A percentile compares a stretch with the other conserved stretches of the same genome.
These are phyloP conservation scores for Eucalyptus shirleyi DNA, from an alignment of 345 rosid genomes.

Conservation along the genomic window DNA sequence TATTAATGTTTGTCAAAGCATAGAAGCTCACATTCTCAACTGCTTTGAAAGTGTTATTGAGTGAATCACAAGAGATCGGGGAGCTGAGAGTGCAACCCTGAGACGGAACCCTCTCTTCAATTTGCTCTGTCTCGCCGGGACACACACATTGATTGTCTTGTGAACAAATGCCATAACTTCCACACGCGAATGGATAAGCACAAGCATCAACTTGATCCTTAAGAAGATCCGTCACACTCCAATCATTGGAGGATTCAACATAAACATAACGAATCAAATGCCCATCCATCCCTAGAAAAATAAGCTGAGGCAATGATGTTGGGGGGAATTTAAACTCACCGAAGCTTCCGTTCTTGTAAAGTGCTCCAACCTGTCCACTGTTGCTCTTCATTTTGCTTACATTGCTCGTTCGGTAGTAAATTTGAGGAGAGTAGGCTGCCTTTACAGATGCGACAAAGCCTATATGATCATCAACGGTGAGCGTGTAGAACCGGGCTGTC, in stretches of 20 bases:
- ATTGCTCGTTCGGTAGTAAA: background rate
- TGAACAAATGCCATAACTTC: too few species aligned
- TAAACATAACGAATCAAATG: background rate
- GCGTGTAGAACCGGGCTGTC: background rate
- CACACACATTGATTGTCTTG: rapidly evolving
- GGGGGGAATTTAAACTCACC: background rate
- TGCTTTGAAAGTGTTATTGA: background rate
- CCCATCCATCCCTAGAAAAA: rapidly evolving
- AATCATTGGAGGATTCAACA: rapidly evolving
- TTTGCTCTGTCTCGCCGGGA: background rate
- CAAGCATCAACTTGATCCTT: too few species aligned
- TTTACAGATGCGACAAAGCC: background rate
- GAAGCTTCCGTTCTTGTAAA: background rate
- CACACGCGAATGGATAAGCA: too few species aligned
- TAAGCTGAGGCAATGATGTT: background rate
- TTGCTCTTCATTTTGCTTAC: background rate
- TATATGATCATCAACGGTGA: background rate
- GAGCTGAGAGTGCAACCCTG: background rate
- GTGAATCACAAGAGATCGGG: background rate
- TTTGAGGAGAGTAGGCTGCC: background rate
- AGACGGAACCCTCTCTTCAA: background rate
- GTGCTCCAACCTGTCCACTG: background rate
- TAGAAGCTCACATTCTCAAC: background rate
- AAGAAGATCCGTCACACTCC: too few species aligned
- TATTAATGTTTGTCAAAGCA: background rate